Percentiles rank a stretch among this genome's conserved stretches.
These are phyloP conservation scores for Ophiocordyceps sinensis DNA, from an alignment of 2,329 filamentous ascomycete genomes.

Conservation along the genomic window DNA sequence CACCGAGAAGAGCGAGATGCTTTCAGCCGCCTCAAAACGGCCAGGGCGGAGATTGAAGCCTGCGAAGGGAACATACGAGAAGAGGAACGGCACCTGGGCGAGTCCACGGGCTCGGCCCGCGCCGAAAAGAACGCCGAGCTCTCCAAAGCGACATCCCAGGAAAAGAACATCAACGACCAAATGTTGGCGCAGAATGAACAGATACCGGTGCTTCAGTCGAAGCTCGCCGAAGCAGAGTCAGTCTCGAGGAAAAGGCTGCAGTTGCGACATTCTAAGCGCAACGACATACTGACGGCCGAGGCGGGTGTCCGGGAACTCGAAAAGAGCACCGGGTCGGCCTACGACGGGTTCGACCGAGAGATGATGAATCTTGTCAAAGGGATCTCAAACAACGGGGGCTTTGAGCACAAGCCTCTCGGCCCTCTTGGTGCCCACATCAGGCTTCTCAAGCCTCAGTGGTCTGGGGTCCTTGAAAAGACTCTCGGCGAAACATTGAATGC, in stretches of 20 bases:
- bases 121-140: conserved; percentile 45
- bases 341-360: conserved; percentile 48
- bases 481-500: conserved; percentile 56
- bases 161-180: conserved; percentile 12
- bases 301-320: conserved; percentile 33
- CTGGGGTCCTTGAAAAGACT: conserved; percentile 61
- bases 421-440: conserved; percentile 70
- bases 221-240: conserved; percentile 16
- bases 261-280: conserved; percentile 28
- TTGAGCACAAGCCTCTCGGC: conserved; percentile 60
- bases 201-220: conserved; percentile 18
- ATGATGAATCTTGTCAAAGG: conserved; percentile 49
- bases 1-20: conserved; percentile 54
- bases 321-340: conserved; percentile 39
- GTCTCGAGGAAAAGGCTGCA: conserved; percentile 15
- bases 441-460: conserved; percentile 70
- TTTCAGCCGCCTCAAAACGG: conserved; percentile 38
- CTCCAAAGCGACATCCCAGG: conserved; percentile 11
- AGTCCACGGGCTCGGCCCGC: conserved; percentile 56
- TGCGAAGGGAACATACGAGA: conserved; percentile 33
- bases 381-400: conserved; percentile 58
- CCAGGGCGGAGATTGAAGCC: conserved; percentile 29
- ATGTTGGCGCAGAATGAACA: conserved; percentile 14
- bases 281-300: conserved; percentile 40
- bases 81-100: conserved; percentile 48